These are phyloP conservation scores for Pelargonium cotyledonis DNA, from an alignment of 441 rosid species.

Conservation along the genomic window DNA sequence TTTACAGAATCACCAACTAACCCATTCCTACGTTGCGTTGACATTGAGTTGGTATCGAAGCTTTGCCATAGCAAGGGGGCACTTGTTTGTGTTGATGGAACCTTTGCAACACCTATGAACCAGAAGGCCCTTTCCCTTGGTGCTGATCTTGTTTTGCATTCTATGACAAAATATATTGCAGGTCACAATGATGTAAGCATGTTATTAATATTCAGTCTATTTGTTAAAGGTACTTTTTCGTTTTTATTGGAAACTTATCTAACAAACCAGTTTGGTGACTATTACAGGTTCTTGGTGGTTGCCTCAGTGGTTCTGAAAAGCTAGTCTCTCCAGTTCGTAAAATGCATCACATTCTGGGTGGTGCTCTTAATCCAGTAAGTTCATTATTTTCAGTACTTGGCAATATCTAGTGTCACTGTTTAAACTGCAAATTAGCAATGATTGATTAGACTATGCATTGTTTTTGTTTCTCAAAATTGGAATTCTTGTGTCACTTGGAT, in stretches of 20 bases:
- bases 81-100: conserved; percentile 92
- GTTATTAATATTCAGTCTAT: neutral
- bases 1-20: conserved; percentile 95
- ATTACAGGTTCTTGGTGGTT: conserved; percentile 10
- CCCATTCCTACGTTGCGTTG: conserved; percentile 93
- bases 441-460: neutral
- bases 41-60: conserved; percentile 75
- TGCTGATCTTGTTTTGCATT: conserved; percentile 91
- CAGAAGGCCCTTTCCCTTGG: conserved; percentile 93
- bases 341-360: conserved; percentile 11
- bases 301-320: neutral
- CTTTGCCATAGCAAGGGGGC: conserved; percentile 86
- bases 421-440: neutral
- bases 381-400: neutral
- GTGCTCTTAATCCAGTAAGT: conserved; percentile 10
- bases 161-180: conserved; percentile 86
- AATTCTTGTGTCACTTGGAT: neutral
- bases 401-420: neutral
- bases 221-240: neutral
- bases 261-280: neutral
- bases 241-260: neutral
- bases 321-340: conserved; percentile 5
- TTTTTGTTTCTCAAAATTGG: neutral
- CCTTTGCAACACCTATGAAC: conserved; percentile 95
- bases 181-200: conserved; percentile 92